Conservation (phyloP, 768 basidiomycete genomes). For the Lentinula boryana region DNA sequence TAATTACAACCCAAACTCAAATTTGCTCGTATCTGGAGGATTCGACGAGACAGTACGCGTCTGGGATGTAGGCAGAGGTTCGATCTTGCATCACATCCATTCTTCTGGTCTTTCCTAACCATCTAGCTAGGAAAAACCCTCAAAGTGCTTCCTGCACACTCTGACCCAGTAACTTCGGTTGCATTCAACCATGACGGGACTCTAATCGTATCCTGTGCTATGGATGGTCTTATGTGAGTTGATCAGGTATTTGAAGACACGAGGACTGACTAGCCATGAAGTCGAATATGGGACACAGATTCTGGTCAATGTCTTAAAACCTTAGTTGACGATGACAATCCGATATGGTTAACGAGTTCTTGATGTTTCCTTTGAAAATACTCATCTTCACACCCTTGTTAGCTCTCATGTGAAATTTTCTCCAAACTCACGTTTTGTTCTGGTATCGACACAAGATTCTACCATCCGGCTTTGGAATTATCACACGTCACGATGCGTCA, state of each 20-base stretch:
- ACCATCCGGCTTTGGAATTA: conserved; percentile 94
- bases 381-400: neutral
- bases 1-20: conserved; percentile 86
- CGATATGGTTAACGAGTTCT: conserved; percentile 57
- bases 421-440: conserved; percentile 84
- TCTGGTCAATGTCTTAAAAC: conserved; percentile 98
- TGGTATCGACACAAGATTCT: conserved; percentile 91
- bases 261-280: conserved; percentile 23
- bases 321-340: conserved; percentile 93
- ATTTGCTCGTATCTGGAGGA: conserved; percentile 87
- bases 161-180: conserved; percentile 94
- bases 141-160: conserved; percentile 90
- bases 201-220: conserved; percentile 88
- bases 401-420: conserved; percentile 90
- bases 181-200: conserved; percentile 94
- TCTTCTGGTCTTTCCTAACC: neutral
- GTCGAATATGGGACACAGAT: conserved; percentile 96
- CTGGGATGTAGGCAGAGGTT: conserved; percentile 95
- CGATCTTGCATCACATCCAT: conserved; percentile 3
- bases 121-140: conserved; percentile 64
- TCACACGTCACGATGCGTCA: conserved; percentile 84
- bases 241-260: conserved; percentile 6
- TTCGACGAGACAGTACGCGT: conserved; percentile 94
- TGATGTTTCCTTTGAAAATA: conserved; percentile 7
- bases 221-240: conserved; percentile 93